Evolutionary conservation across 1,139 yeast genomes (phyloP), one percentile per base, ranked within the genome.

Genomic region (Protomyces macrosporus): DNA sequence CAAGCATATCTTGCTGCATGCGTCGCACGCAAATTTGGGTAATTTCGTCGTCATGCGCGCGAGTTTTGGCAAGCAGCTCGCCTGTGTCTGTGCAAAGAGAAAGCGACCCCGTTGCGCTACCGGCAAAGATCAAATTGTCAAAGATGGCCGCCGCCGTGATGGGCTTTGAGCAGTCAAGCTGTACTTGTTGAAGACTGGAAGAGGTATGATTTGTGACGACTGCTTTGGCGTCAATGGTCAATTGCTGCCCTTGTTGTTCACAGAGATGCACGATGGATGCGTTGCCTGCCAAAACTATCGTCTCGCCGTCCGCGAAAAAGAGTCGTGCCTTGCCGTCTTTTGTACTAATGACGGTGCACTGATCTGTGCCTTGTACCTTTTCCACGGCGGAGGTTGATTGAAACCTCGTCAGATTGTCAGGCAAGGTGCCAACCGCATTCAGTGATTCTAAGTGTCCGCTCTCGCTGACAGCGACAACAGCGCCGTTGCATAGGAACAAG

Each of bases 11-110:
- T 36, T 23, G 30, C 6, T n/a, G n/a, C 10, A n/a, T 23, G 16
- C 33, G 30, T 6, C 23, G 34, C 33, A 45, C 14, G 10, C 23
- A 16, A n/a, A 52, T 39, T 6, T 32, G 10, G 9, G 34, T 34
- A 14, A 58, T 52, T 16, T 45, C 62, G 3, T 55, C 62, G 32
- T 58, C 51, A 53, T 58, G 62, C 9, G 45, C 56, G 10, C 45
- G 40, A 4, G 45, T 7, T 9, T 45, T 48, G 51, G 35, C 45
- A n/a, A 6, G 30, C n/a, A 32, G 39, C 5, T 54, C 40, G 3
- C 32, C 35, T 3, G 12, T 16, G 12, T 16, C 16, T 5, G 6
- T 4, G 23, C 32, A 54, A 23, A 36, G 34, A 14, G 33, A 40
- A 10, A 42, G 6, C 5, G 34, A 32, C 10, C 45, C 58, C 10